Base-by-base conservation (phyloP, 768 basidiomycete genomes). In the Pisolithus marmoratus region DNA sequence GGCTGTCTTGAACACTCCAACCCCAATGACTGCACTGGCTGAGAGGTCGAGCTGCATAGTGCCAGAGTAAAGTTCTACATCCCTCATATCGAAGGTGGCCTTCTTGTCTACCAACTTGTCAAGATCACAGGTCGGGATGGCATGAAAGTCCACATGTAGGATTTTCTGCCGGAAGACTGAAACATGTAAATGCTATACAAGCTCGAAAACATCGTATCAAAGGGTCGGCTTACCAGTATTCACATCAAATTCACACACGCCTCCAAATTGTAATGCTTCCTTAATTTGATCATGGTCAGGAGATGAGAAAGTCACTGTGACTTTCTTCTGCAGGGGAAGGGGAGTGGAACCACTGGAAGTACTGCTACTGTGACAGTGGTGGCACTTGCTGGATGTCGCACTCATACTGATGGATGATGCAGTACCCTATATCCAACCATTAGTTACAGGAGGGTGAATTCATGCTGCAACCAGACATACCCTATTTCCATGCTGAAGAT, bases 1-100 rank as follows among this genome's bases (percentile, higher is more conserved):
- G 5, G 51, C 51, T 2, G 34, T 53, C 45, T 56, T 53, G 43
- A 56, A 56, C 4, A 38, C 45, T 5, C 55, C 40, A 0, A 53
- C 41, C 7, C 55, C 48, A 11, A 56, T 36, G n/a, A 50, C 34
- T 4, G 20, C 29, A 17, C 31, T 15, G 2, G 48, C 5, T 15
- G 42, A 34, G 8, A 22, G 15, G 31, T 52, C 17, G 3, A 51
- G 26, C 14, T 2, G 5, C 11, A 54, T 38, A 24, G 27, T 47
- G 26, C 48, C 48, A 45, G 14, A 27, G 12, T 5, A 29, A 17
- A 29, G 26, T 1, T 45, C 26, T 1, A 26, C 14, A 7, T 23
- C 12, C 5, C n/a, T 7, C 8, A 45, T 45, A 27, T 29, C 4
- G 15, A 45, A 45, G 1, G 43, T 26, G 12, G 8, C 23, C 43